phyloP scores from a whole-genome alignment of 2,329 filamentous ascomycete genomes.

The Aspergillus japonicus region DNA sequence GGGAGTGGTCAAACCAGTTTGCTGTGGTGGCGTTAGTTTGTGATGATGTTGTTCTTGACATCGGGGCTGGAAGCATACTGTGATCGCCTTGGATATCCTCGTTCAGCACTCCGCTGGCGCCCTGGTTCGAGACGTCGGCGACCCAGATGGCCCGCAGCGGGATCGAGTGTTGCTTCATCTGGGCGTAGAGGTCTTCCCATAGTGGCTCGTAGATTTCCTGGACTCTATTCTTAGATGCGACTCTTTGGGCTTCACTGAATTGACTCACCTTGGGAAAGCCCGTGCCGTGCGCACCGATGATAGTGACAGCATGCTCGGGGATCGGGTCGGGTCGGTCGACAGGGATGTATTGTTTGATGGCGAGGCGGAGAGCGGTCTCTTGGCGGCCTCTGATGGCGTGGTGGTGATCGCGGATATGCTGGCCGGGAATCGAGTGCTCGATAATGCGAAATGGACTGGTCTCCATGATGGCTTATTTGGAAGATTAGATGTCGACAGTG shows the following conservation, averaged over 20 bases:
- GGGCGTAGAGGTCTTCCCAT: neutral
- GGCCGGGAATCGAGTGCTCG: slow-evolving; percentile 8
- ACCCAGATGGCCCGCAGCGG: slow-evolving; percentile 64
- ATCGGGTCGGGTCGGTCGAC: neutral
- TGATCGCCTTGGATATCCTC: slow-evolving; percentile 72
- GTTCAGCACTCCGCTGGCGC: slow-evolving; percentile 70
- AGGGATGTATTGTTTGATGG: slow-evolving; percentile 1
- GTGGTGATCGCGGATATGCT: slow-evolving; percentile 12
- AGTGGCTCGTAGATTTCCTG: slow-evolving; percentile 1
- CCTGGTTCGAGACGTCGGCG: slow-evolving; percentile 75
- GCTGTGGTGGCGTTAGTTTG: slow-evolving; percentile 6
- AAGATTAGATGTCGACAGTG: neutral
- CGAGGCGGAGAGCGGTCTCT: slow-evolving; percentile 9
- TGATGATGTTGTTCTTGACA: neutral
- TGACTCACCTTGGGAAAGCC: neutral
- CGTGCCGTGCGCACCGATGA: neutral
- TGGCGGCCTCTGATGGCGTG: slow-evolving; percentile 10
- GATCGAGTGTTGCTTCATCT: neutral
- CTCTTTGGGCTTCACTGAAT: neutral
- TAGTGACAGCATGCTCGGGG: neutral
- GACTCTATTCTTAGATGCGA: neutral
- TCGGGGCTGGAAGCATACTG: slow-evolving; percentile 47
- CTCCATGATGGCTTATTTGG: neutral
- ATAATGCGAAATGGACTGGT: slow-evolving; percentile 6
- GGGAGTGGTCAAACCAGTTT: slow-evolving; percentile 72